Evolutionary conservation across 2,329 filamentous ascomycete species (phyloP).

Genomic region (Aspergillus novoparasiticus): DNA sequence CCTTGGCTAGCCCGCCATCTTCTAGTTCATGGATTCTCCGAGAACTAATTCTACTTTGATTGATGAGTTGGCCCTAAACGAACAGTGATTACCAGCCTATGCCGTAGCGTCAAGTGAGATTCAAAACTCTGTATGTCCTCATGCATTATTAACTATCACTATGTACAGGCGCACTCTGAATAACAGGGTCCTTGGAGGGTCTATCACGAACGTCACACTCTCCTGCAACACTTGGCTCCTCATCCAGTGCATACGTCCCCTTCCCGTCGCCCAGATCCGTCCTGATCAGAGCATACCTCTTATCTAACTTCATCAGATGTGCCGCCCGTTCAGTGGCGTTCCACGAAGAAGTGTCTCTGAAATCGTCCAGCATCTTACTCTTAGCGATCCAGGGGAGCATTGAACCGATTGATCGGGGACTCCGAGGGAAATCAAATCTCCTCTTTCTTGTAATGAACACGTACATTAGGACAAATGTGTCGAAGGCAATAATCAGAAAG

Average conservation of each 20-base stretch:
- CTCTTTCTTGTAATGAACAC: slow-evolving; percentile 21
- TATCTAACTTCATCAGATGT: slow-evolving; percentile 13
- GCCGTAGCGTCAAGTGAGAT: too few species aligned
- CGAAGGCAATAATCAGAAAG: slow-evolving; percentile 20
- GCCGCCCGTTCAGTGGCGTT: slow-evolving; percentile 12
- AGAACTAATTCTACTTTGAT: too few species aligned
- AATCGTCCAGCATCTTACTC: slow-evolving; percentile 19
- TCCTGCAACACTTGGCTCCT: background rate
- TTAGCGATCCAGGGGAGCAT: slow-evolving; percentile 20
- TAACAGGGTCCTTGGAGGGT: background rate
- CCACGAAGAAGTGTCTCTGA: slow-evolving; percentile 14
- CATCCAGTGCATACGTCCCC: slow-evolving; percentile 9
- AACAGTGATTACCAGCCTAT: too few species aligned
- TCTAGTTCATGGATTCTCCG: too few species aligned
- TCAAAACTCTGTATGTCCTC: too few species aligned
- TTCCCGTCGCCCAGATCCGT: slow-evolving; percentile 1
- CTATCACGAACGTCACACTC: background rate
- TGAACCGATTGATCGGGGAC: slow-evolving; percentile 23
- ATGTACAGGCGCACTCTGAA: background rate
- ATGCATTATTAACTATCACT: background rate
- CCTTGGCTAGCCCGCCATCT: too few species aligned
- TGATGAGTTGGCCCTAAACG: too few species aligned
- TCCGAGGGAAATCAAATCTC: slow-evolving; percentile 17
- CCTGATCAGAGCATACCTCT: slow-evolving; percentile 12
- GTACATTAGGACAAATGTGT: slow-evolving; percentile 18